Evolutionary conservation across 2,329 filamentous ascomycete species (phyloP), one percentile per base, ranked within the genome.

Genomic region (Penicillium sp.): DNA sequence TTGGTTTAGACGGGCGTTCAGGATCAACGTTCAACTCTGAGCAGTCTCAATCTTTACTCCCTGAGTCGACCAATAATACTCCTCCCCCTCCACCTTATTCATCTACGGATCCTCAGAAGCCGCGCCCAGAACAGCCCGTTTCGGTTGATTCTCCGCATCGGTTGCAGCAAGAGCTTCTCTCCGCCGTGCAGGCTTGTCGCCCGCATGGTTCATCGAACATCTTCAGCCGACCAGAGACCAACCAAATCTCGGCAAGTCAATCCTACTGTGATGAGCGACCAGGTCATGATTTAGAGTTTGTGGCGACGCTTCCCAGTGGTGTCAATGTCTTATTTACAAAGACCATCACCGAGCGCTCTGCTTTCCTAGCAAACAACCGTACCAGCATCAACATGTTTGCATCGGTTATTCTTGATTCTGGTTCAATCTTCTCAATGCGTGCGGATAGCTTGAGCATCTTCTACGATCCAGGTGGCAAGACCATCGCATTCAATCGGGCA

Each of bases 401-500:
- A 8, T 71, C 72, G 2, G 70, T 96, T 5, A 79, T 96, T 7
- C 77, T 83, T 26, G 88, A 92, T 14, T 81, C 91, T 11, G 87
- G 84, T 2, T 79, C 78, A 33, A 82, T 95, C 11, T 97, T 96
- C 72, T 81, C 84, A 2, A 81, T 97, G 23, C 79, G 84, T 1
- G 79, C 83, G 0, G 79, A 82, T 29, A 85, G 86, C 3, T 73
- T 97, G 54, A 93, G 95, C 70, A 89, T 97, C 49, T 97, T 93
- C 76, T 91, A 92, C 66, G 92, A 97, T 65, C 84, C 88, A 40
- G 75, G 78, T 3, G 89, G 91, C 4, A 85, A 84, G 53, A 92
- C 91, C 0, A 96, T 99, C 59, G 94, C 93, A 0, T 99, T 99
- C 80, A 99, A 99, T 71, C 83, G 84, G 8, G 85, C 82, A 37